phyloP scores from a whole-genome alignment of 768 basidiomycete species.

The Boletus reticuloceps region DNA sequence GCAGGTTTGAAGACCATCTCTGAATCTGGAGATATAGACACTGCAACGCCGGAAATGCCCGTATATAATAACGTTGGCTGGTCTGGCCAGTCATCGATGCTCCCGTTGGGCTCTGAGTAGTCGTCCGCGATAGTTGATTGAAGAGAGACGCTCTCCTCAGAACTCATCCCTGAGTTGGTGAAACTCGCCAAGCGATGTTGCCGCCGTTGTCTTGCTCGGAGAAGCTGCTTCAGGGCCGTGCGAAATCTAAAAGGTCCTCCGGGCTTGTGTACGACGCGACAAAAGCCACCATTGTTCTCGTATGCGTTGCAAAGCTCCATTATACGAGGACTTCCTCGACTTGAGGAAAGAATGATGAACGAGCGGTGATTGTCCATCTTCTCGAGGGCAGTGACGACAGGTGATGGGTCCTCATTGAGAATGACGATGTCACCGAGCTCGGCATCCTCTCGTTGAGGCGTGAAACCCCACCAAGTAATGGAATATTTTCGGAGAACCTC shows the following conservation, averaged over 20 bases:
- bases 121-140: slow-evolving; percentile 31
- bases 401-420: slow-evolving; percentile 71
- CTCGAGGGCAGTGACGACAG: slow-evolving; percentile 56
- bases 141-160: slow-evolving; percentile 28
- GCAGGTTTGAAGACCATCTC: slow-evolving; percentile 25
- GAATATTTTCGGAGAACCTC: slow-evolving; percentile 66
- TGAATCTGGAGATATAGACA: slow-evolving; percentile 21
- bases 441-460: slow-evolving; percentile 37
- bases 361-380: slow-evolving; percentile 57
- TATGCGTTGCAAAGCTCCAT: slow-evolving; percentile 66
- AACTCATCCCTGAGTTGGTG: slow-evolving; percentile 13
- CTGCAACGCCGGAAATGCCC: slow-evolving; percentile 6
- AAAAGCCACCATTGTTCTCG: slow-evolving; percentile 82
- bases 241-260: slow-evolving; percentile 77
- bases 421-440: slow-evolving; percentile 71
- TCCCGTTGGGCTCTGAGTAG: slow-evolving; percentile 22
- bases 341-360: slow-evolving; percentile 73
- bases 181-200: slow-evolving; percentile 24
- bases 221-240: slow-evolving; percentile 51
- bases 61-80: slow-evolving; percentile 11
- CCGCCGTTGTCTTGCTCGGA: slow-evolving; percentile 32
- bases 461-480: slow-evolving; percentile 74
- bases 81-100: slow-evolving; percentile 29
- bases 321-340: slow-evolving; percentile 61
- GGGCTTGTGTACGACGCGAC: slow-evolving; percentile 87